A percentile compares a stretch with the other conserved stretches of the same genome.
These are phyloP conservation scores for Exophiala dermatitidis DNA, from an alignment of 2,329 filamentous ascomycete genomes.

Conservation along the genomic window DNA sequence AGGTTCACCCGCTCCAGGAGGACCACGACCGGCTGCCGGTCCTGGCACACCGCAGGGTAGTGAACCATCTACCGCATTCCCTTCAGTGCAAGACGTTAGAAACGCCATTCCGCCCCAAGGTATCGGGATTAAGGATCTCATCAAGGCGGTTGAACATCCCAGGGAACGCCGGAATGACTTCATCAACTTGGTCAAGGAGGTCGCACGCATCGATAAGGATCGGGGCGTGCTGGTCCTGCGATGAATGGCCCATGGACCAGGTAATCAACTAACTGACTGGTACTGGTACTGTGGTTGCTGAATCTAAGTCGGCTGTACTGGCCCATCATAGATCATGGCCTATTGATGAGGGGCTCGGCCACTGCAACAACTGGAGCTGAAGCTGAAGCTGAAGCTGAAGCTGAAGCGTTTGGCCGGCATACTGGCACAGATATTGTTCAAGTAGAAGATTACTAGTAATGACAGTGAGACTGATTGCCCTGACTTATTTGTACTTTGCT, in stretches of 20 bases:
- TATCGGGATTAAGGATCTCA: slow-evolving; percentile 39
- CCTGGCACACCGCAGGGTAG: not conserved
- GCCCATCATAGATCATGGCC: too few relatives aligned
- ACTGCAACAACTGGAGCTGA: too few relatives aligned
- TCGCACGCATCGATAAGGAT: slow-evolving; percentile 20
- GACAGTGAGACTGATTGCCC: too few relatives aligned
- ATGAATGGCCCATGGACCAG: slow-evolving; percentile 2
- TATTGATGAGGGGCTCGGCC: too few relatives aligned
- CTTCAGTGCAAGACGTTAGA: slow-evolving; percentile 41
- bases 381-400: too few relatives aligned
- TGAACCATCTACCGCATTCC: slow-evolving; percentile 29
- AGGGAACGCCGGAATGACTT: slow-evolving; percentile 14
- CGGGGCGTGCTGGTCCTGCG: slow-evolving; percentile 14
- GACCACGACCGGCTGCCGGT: not conserved
- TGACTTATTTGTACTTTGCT: too few relatives aligned
- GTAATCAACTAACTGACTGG: not conserved
- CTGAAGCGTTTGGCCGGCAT: too few relatives aligned
- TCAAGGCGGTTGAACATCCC: slow-evolving; percentile 28
- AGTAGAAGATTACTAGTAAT: too few relatives aligned
- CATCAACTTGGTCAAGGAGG: slow-evolving; percentile 15
- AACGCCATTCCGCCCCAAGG: slow-evolving; percentile 41
- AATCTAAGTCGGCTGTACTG: too few relatives aligned
- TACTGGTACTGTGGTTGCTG: not conserved
- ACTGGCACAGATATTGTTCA: too few relatives aligned
- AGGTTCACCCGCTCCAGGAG: slow-evolving; percentile 49